Evolutionary conservation across 495 filamentous ascomycete genomes (phyloP), one percentile per base, ranked within the genome.

Genomic region (Penicillium salamii): DNA sequence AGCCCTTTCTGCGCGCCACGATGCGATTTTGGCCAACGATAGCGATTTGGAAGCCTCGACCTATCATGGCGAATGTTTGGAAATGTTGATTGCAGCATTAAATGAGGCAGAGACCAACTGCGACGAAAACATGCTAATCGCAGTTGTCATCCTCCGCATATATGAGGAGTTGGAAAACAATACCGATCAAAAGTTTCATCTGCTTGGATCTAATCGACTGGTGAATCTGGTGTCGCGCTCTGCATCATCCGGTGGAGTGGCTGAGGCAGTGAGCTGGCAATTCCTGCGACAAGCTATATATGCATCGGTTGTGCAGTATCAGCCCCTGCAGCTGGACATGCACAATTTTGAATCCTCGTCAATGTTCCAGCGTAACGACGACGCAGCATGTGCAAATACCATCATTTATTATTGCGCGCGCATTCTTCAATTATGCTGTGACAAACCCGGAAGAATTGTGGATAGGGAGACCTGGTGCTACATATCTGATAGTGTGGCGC

Each of bases 211-310:
- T 0, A 73, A 64, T 29, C 62, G 65, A 3, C 54, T 73, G 0
- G 57, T 73, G 19, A 73, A 73, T 17, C 54, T 62, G 3, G 65
- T 69, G 59, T 61, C 66, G 8, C 58, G 55, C 20, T 68, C 66
- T 5, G 69, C 66, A 5, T 68, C 62, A 0, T 71, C 68, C 7
- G 64, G 68, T 0, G 69, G 69, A 3, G 42, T 73, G 2, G 66
- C 62, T n/a, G 69, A 73, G 45, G 69, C 69, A n/a, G 59, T 64
- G 9, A 70, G 65, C 38, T 73, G 69, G 69, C 67, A 69, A 21
- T 71, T 68, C 15, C 50, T 73, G 34, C 62, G 69, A 15, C 69
- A 73, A 50, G 69, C 67, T 8, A 69, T 73, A n/a, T 72, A 70
- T 17, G 58, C 69, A 6, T 72, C 65, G 1, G 44, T 70, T 1